Conservation (phyloP, 192 early-diverging fungal species). For the Gryganskiella cystojenkinii region DNA sequence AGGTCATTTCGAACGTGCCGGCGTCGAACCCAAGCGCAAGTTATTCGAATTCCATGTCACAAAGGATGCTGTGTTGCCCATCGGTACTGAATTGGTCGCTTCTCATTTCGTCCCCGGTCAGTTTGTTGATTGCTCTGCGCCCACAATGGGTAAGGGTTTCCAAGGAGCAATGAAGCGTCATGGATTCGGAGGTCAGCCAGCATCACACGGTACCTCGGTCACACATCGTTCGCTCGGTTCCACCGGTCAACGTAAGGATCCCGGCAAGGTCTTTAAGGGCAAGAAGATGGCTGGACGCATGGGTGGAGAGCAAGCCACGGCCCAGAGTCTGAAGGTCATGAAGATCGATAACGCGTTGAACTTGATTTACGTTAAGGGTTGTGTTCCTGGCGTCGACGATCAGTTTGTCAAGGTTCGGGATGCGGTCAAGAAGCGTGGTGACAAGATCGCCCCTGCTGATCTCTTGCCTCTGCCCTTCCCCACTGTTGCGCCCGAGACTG, state of each 20-base stretch:
- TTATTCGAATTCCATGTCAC: constrained; percentile 87
- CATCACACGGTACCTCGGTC: constrained; percentile 95
- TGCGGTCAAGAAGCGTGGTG: constrained; percentile 80
- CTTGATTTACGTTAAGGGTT: constrained; percentile 93
- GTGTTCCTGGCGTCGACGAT: constrained; percentile 88
- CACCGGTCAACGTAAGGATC: constrained; percentile 84
- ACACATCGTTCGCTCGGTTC: constrained; percentile 90
- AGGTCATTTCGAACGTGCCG: constrained; percentile 78
- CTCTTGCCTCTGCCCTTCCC: constrained; percentile 75
- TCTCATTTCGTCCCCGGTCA: constrained; percentile 96
- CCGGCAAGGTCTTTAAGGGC: constrained; percentile 92
- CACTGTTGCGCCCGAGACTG: constrained; percentile 64
- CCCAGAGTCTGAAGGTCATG: constrained; percentile 84
- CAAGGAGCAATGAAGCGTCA: constrained; percentile 98
- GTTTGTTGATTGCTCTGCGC: constrained; percentile 91
- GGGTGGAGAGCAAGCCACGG: constrained; percentile 86
- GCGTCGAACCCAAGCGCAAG: constrained; percentile 81
- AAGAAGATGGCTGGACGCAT: constrained; percentile 99
- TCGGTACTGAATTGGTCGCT: constrained; percentile 80
- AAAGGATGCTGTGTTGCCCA: constrained; percentile 84
- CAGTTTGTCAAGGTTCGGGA: constrained; percentile 89
- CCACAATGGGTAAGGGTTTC: constrained; percentile 94
- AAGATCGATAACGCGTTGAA: constrained; percentile 90
- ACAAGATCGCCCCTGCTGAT: constrained; percentile 72
- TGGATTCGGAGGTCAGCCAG: constrained; percentile 89